Evolutionary conservation across 257 asterid genomes (phyloP).

Genomic region (Penstemon barbatus): DNA sequence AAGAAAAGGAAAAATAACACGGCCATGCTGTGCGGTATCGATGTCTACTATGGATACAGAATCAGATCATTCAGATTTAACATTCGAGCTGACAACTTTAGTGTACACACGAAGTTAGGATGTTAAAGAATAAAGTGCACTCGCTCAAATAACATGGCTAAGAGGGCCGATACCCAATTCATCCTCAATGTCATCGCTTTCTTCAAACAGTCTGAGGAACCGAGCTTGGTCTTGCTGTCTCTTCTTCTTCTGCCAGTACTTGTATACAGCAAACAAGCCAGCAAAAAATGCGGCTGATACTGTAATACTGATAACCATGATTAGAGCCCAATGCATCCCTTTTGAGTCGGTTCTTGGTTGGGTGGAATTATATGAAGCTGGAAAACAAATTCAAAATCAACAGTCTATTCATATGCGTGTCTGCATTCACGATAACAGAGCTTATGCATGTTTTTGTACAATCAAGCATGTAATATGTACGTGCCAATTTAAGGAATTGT

Average conservation of each 20-base stretch:
- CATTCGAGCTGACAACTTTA: constrained; percentile 3
- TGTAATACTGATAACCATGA: constrained; percentile 33
- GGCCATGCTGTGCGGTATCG: background rate
- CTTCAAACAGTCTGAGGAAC: constrained; percentile 68
- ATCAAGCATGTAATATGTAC: background rate
- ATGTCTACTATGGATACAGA: constrained; percentile 5
- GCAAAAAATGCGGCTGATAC: constrained; percentile 32
- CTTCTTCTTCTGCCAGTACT: constrained; percentile 60
- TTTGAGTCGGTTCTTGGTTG: constrained; percentile 25
- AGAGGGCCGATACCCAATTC: constrained; percentile 68
- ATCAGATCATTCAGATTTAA: constrained; percentile 21
- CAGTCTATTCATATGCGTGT: background rate
- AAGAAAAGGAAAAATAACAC: background rate
- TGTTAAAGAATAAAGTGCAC: constrained; percentile 6
- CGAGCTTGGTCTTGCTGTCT: constrained; percentile 81
- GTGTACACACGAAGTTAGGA: constrained; percentile 16
- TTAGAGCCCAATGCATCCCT: constrained; percentile 48
- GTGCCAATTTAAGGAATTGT: background rate
- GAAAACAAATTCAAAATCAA: constrained; percentile 14
- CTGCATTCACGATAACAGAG: too few species aligned
- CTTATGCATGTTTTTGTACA: background rate
- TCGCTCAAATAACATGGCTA: constrained; percentile 36
- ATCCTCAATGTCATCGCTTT: constrained; percentile 60
- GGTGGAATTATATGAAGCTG: constrained; percentile 43
- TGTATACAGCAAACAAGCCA: constrained; percentile 48